Conservation (phyloP, 495 filamentous ascomycete genomes). For the Mycothermus thermophilus region DNA sequence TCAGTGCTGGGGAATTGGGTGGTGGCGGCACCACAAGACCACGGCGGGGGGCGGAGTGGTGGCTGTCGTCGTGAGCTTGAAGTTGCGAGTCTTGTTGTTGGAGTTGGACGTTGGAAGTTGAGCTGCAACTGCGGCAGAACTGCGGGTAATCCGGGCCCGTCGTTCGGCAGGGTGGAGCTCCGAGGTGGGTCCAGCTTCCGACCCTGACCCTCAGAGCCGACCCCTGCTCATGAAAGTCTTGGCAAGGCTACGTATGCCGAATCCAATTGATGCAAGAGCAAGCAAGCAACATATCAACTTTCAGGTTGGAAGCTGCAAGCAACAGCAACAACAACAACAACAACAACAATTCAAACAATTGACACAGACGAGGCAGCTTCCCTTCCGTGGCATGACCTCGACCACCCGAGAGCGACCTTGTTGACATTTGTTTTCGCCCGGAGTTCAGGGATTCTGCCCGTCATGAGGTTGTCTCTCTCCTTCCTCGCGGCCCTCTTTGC, state of each 20-base stretch:
- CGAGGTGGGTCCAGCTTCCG: background rate
- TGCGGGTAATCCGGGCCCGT: conserved; percentile 8
- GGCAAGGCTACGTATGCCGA: conserved; percentile 29
- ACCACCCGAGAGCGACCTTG: conserved; percentile 3
- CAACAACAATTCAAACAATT: no score
- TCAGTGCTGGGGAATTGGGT: conserved; percentile 2
- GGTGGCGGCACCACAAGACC: background rate
- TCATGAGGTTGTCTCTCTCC: conserved; percentile 65
- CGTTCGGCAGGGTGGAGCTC: background rate
- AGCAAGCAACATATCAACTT: no score
- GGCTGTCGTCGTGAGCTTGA: background rate
- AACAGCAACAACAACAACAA: no score
- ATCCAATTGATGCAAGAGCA: conserved; percentile 6
- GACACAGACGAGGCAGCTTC: no score
- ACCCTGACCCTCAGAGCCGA: no score
- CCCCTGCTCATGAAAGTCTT: no score
- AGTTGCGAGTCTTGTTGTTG: no score
- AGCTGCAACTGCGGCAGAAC: conserved; percentile 10
- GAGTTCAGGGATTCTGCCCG: conserved; percentile 17
- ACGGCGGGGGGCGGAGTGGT: conserved; percentile 1
- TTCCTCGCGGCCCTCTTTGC: conserved; percentile 51
- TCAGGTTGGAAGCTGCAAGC: no score
- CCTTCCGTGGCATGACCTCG: conserved; percentile 12
- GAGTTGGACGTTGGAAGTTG: conserved; percentile 4
- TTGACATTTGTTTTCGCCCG: conserved; percentile 6